Evolutionary conservation across 148 eudicot genomes (phyloP).

Genomic region (Silene latifolia): DNA sequence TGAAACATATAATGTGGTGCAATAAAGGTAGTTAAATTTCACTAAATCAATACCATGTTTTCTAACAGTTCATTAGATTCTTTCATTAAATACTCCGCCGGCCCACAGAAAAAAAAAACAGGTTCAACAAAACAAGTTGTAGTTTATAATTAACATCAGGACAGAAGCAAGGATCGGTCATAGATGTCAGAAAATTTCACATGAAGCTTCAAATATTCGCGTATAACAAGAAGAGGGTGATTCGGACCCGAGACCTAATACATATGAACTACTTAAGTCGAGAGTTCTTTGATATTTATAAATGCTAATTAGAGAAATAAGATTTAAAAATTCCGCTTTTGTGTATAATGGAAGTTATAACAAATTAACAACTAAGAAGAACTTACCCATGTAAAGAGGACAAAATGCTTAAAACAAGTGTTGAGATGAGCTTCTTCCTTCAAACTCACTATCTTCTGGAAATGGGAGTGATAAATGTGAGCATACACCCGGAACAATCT

Average conservation of each 20-base stretch:
- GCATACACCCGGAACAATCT: slow-evolving; percentile 95
- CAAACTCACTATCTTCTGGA: slow-evolving; percentile 93
- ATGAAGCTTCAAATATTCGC: neutral
- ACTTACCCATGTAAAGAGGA: slow-evolving; percentile 84
- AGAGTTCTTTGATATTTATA: no score
- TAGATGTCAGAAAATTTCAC: neutral
- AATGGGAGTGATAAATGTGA: slow-evolving; percentile 93
- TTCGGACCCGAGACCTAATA: neutral
- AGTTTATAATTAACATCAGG: neutral
- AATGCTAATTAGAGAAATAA: no score
- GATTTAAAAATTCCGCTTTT: neutral
- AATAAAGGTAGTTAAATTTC: neutral
- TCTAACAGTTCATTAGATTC: slow-evolving; percentile 11
- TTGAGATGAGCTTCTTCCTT: slow-evolving; percentile 97
- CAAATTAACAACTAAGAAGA: neutral
- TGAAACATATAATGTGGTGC: neutral
- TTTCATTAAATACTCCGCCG: neutral
- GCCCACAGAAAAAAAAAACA: slow-evolving; percentile 7
- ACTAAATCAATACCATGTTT: slow-evolving; percentile 8
- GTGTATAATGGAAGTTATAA: neutral
- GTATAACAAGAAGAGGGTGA: neutral
- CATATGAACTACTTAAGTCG: neutral
- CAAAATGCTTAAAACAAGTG: slow-evolving; percentile 94
- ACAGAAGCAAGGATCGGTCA: neutral
- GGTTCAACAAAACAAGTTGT: neutral